Evolutionary conservation across 75 land plant genomes (phyloP).

Genomic region (Pinus taeda): DNA sequence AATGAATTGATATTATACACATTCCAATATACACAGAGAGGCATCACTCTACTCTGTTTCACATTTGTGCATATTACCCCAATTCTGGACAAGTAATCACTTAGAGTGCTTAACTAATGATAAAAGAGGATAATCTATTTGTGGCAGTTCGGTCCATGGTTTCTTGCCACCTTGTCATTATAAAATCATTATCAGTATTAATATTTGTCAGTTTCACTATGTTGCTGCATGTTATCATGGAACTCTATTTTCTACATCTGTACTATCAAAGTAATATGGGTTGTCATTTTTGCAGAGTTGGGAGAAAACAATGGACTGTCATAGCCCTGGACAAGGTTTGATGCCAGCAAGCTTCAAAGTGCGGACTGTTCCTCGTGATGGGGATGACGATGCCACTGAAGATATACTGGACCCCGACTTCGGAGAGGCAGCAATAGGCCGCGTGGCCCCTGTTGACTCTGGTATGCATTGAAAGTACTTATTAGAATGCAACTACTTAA

Average conservation of each 20-base stretch:
- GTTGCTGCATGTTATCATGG: background rate
- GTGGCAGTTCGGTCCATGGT: background rate
- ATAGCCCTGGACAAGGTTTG: conserved; percentile 95
- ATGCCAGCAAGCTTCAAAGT: conserved; percentile 99
- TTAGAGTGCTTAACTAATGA: background rate
- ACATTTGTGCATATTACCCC: too few relatives aligned
- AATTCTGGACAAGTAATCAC: too few relatives aligned
- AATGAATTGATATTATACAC: too few relatives aligned
- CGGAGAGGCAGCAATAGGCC: conserved; percentile 97
- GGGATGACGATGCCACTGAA: conserved; percentile 74
- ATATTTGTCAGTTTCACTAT: background rate
- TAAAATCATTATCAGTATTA: background rate
- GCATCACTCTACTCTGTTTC: too few relatives aligned
- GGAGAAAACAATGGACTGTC: conserved; percentile 98
- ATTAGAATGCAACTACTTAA: background rate
- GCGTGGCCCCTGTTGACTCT: conserved; percentile 98
- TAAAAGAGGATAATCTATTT: background rate
- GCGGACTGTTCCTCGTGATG: conserved; percentile 74
- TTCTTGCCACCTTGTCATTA: background rate
- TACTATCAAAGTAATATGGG: background rate
- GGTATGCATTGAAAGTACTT: conserved; percentile 29
- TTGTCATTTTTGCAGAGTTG: conserved; percentile 60
- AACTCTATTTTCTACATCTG: background rate
- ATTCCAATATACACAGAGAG: too few relatives aligned
- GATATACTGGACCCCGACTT: conserved; percentile 96